Evolutionary conservation across 768 basidiomycete species (phyloP).

Genomic region (Serendipita indica): DNA sequence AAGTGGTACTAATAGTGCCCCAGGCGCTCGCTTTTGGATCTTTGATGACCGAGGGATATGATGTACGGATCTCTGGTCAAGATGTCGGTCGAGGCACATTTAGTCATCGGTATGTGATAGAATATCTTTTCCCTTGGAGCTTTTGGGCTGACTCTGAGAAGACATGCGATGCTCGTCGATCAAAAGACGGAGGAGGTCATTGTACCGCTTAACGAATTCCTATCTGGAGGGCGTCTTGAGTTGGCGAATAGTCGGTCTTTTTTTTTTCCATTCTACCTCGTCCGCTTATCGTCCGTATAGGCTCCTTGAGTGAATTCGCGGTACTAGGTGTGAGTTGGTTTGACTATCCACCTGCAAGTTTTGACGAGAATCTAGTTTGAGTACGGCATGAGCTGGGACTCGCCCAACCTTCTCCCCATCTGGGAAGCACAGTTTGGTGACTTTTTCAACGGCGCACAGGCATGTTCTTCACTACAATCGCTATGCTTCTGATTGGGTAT

Average conservation of each 20-base stretch:
- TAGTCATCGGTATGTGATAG: conserved; percentile 44
- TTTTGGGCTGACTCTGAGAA: conserved; percentile 18
- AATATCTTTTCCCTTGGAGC: not conserved
- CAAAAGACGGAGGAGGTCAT: conserved; percentile 66
- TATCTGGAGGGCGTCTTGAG: conserved; percentile 58
- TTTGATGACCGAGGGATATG: conserved; percentile 64
- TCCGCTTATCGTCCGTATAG: conserved; percentile 24
- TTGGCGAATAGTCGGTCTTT: conserved; percentile 62
- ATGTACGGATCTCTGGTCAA: conserved; percentile 83
- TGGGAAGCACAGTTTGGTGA: conserved; percentile 97
- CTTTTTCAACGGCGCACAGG: conserved; percentile 83
- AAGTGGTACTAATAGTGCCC: not conserved
- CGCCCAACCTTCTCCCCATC: conserved; percentile 63
- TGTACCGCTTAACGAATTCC: conserved; percentile 65
- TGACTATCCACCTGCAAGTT: conserved; percentile 6
- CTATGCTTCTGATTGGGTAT: not conserved
- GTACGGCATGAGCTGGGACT: conserved; percentile 81
- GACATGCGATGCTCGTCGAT: conserved; percentile 85
- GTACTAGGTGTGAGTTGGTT: conserved; percentile 55
- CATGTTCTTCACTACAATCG: conserved; percentile 17
- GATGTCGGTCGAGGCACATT: conserved; percentile 87
- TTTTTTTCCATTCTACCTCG: not conserved
- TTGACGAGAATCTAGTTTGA: conserved; percentile 45
- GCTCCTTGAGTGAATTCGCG: conserved; percentile 78
- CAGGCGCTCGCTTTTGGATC: conserved; percentile 82